phyloP scores from a whole-genome alignment of 495 filamentous ascomycete genomes.

The Aspergillus panamensis region DNA sequence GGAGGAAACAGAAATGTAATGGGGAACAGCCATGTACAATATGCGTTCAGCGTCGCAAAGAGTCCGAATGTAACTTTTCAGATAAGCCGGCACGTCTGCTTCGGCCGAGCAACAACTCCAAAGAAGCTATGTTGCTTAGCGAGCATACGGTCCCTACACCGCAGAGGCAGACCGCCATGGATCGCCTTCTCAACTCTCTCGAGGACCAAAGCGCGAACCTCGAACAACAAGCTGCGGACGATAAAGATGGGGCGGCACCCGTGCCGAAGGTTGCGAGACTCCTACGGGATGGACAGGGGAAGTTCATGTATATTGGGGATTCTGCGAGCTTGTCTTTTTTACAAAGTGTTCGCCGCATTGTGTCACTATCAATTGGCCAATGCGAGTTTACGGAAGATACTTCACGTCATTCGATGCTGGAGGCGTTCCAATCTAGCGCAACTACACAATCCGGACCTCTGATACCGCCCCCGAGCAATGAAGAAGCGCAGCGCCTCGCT shows the following conservation, averaged over 20 bases:
- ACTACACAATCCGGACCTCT: constrained; percentile 31
- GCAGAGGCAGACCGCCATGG: constrained; percentile 41
- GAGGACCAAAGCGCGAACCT: constrained; percentile 36
- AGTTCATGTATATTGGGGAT: constrained; percentile 68
- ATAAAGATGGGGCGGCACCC: constrained; percentile 39
- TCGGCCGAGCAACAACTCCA: constrained; percentile 29
- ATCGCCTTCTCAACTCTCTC: constrained; percentile 37
- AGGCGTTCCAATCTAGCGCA: constrained; percentile 48
- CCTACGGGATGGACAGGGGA: constrained; percentile 51
- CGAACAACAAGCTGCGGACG: constrained; percentile 34
- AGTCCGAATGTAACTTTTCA: constrained; percentile 44
- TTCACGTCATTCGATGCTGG: constrained; percentile 63
- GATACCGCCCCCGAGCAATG: constrained; percentile 30
- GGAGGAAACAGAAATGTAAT: constrained; percentile 79
- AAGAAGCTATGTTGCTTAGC: constrained; percentile 41
- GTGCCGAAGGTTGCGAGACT: constrained; percentile 49
- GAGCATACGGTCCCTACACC: constrained; percentile 34
- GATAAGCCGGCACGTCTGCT: constrained; percentile 42
- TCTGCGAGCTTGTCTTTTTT: constrained; percentile 69
- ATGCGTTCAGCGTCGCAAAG: constrained; percentile 56
- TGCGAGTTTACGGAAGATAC: constrained; percentile 69
- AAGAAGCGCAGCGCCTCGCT: constrained; percentile 37
- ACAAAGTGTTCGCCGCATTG: constrained; percentile 68
- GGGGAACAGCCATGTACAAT: constrained; percentile 67
- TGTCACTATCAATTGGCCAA: constrained; percentile 60